Conservation (phyloP, 2,329 filamentous ascomycete species). For the Bipolaris oryzae region DNA sequence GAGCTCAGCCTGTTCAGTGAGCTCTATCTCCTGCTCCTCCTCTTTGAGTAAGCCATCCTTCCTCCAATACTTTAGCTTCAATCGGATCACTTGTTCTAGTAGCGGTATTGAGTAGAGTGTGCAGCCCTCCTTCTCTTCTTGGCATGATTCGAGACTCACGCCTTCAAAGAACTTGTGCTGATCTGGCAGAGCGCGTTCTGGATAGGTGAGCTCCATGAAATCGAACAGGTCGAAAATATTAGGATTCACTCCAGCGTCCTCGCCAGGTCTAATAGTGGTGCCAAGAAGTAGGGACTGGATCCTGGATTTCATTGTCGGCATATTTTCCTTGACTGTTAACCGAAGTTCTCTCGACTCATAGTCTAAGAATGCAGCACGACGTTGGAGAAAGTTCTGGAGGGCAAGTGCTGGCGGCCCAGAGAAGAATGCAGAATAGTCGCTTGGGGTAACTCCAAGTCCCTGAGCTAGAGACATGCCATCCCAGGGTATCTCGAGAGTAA, state of each 20-base stretch:
- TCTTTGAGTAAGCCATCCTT: slow-evolving; percentile 48
- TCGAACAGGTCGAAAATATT: slow-evolving; percentile 93
- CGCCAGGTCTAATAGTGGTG: slow-evolving; percentile 69
- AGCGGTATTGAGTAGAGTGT: slow-evolving; percentile 71
- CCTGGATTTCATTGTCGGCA: slow-evolving; percentile 59
- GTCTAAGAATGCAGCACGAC: slow-evolving; percentile 78
- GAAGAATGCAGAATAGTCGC: slow-evolving; percentile 65
- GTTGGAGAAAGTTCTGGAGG: slow-evolving; percentile 76
- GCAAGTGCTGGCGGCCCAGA: slow-evolving; percentile 69
- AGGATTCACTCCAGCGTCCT: slow-evolving; percentile 69
- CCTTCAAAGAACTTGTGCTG: slow-evolving; percentile 66
- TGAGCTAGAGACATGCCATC: slow-evolving; percentile 68
- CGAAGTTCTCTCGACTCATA: slow-evolving; percentile 87
- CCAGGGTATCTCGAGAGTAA: slow-evolving; percentile 74
- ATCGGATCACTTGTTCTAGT: slow-evolving; percentile 73
- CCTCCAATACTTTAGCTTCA: slow-evolving; percentile 69
- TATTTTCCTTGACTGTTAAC: slow-evolving; percentile 71
- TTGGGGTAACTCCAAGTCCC: slow-evolving; percentile 30
- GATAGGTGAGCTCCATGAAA: slow-evolving; percentile 73
- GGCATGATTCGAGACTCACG: slow-evolving; percentile 70
- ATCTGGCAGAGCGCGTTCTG: slow-evolving; percentile 56
- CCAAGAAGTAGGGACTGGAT: slow-evolving; percentile 74
- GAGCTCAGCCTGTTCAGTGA: slow-evolving; percentile 57
- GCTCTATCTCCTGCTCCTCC: slow-evolving; percentile 41
- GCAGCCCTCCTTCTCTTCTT: slow-evolving; percentile 62